Base-by-base conservation (phyloP, 2,329 filamentous ascomycete genomes). In the Myriosclerotinia curreyana region DNA sequence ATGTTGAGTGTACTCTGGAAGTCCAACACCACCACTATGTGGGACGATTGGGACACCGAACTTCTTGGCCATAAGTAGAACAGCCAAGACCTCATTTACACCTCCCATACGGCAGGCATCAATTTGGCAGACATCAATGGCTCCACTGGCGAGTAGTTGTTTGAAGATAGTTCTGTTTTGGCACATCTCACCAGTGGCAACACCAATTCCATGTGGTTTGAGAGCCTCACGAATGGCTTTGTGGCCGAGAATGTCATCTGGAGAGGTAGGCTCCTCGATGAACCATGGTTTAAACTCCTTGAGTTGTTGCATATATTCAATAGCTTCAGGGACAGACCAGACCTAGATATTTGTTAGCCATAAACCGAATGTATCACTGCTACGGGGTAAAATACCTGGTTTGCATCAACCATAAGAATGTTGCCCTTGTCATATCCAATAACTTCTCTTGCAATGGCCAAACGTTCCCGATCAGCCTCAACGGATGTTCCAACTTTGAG, bases 141-240 rank as follows among this genome's bases (percentile, higher is more conserved):
- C 91, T 59, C 89, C 89, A 2, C 86, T 81, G 75, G 88, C 85
- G 60, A 96, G 83, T 66, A 96, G 84, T 78, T 96, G 92, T 83
- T 96, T 96, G 85, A 96, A 96, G 72, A 96, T 86, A 69, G 96
- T 90, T 48, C 92, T 87, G 81, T 96, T 96, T 80, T 96, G 92
- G 79, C 91, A 95, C 91, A 96, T 96, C 79, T 96, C 92, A 68
- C 92, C 92, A 0, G 92, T 96, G 9, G 92, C 92, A 6, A 96
- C 92, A 65, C 91, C 91, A 71, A 96, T 91, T 64, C 84, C 85
- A 73, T 86, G 81, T 0, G 89, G 86, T 71, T 83, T 83, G 14
- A 96, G 86, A 5, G 92, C 92, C 67, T 94, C 88, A 60, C 90
- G 86, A 71, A 96, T 87, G 4, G 90, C 88, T 74, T 90, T 91